A percentile compares a stretch with the other conserved stretches of the same genome.
Conservation (phyloP, 192 early-diverging fungal species). For the Linnemannia hyalina region DNA sequence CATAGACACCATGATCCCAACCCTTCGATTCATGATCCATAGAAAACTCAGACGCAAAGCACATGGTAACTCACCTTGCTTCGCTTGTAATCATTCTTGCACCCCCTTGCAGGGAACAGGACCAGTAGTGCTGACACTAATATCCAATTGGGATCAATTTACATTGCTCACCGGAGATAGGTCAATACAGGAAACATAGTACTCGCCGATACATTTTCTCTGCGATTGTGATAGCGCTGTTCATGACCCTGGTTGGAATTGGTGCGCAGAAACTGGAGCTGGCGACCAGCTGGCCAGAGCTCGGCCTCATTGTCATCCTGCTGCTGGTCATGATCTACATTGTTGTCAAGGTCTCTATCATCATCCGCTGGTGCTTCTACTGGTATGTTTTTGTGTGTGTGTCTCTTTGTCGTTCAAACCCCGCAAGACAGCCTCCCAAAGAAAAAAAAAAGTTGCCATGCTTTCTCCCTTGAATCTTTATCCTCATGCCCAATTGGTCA, state of each 20-base stretch:
- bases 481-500: background rate
- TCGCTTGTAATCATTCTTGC: background rate
- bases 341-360: constrained; percentile 53
- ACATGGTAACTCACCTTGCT: constrained; percentile 30
- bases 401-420: background rate
- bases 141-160: background rate
- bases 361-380: constrained; percentile 60
- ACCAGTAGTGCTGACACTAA: background rate
- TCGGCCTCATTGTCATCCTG: constrained; percentile 25
- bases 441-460: background rate
- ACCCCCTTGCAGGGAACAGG: background rate
- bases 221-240: constrained; percentile 31
- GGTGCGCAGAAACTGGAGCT: constrained; percentile 49
- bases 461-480: background rate
- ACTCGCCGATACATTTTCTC: constrained; percentile 48
- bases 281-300: constrained; percentile 36
- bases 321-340: constrained; percentile 46
- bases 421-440: background rate
- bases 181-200: constrained; percentile 39
- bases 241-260: constrained; percentile 47
- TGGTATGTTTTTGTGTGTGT: constrained; percentile 22
- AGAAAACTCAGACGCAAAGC: constrained; percentile 43
- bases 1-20: constrained; percentile 37
- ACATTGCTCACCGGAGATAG: background rate
- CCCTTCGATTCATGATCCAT: constrained; percentile 52